Conservation (phyloP, 208 protist species). For the Phytomonas sp. region DNA sequence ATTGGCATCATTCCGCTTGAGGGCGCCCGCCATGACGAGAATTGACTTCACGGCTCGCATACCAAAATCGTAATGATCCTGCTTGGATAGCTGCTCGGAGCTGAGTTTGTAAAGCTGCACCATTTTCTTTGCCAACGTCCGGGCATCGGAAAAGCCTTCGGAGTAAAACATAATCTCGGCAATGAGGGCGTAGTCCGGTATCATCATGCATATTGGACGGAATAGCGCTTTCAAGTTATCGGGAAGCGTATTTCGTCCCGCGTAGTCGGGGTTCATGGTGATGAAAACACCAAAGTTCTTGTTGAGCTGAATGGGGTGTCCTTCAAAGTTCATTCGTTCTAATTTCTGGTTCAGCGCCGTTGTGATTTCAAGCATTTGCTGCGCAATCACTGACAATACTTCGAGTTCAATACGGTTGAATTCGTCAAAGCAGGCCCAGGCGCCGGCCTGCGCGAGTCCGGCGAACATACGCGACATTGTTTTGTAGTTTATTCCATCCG, state of each 20-base stretch:
- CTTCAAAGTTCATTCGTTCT: slow-evolving; percentile 90
- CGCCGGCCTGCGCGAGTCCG: slow-evolving; percentile 90
- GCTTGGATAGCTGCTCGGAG: slow-evolving; percentile 94
- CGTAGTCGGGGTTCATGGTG: slow-evolving; percentile 98
- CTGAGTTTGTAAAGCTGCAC: slow-evolving; percentile 95
- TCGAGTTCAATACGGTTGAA: slow-evolving; percentile 96
- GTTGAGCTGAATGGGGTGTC: slow-evolving; percentile 86
- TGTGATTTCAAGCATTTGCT: slow-evolving; percentile 94
- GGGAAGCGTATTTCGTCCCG: slow-evolving; percentile 94
- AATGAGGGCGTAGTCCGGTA: slow-evolving; percentile 96
- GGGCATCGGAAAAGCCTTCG: slow-evolving; percentile 94
- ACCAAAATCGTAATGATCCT: slow-evolving; percentile 96
- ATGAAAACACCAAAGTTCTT: slow-evolving; percentile 95
- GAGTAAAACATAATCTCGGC: slow-evolving; percentile 97
- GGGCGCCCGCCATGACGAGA: slow-evolving; percentile 90
- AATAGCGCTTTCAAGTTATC: slow-evolving; percentile 98
- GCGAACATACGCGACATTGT: slow-evolving; percentile 96
- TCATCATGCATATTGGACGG: slow-evolving; percentile 96
- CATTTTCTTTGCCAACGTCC: slow-evolving; percentile 92
- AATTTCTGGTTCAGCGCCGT: slow-evolving; percentile 82
- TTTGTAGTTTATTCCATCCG: slow-evolving; percentile 95
- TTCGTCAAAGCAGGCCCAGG: slow-evolving; percentile 97
- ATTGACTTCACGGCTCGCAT: slow-evolving; percentile 95
- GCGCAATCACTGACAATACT: slow-evolving; percentile 95
- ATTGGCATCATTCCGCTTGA: slow-evolving; percentile 86